These are phyloP conservation scores for Teratosphaeria nubilosa DNA, from an alignment of 2,329 filamentous ascomycete species.

Conservation along the genomic window DNA sequence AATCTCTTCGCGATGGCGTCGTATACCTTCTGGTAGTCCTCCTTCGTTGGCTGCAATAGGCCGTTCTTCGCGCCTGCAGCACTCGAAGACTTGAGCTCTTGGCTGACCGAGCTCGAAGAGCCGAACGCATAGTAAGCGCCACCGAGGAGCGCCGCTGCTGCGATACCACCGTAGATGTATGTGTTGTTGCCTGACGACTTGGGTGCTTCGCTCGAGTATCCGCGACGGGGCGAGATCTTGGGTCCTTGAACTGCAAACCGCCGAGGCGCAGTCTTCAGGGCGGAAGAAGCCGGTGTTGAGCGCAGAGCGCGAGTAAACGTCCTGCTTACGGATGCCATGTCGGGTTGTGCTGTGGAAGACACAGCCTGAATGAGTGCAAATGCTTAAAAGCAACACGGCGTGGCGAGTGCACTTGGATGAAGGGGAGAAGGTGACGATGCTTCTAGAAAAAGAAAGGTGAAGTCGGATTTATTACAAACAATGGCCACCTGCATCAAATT, in stretches of 20 bases:
- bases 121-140: slow-evolving; percentile 50
- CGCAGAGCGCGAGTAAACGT: slow-evolving; percentile 30
- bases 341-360: background rate
- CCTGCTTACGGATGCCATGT: slow-evolving; percentile 30
- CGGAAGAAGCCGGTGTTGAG: slow-evolving; percentile 34
- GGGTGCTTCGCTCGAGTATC: slow-evolving; percentile 50
- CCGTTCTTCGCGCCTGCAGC: slow-evolving; percentile 1
- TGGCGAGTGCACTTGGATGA: background rate
- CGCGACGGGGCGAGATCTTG: slow-evolving; percentile 64
- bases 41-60: slow-evolving; percentile 62
- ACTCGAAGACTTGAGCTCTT: slow-evolving; percentile 27
- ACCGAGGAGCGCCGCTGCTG: slow-evolving; percentile 51
- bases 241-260: slow-evolving; percentile 52
- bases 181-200: slow-evolving; percentile 29
- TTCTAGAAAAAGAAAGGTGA: background rate
- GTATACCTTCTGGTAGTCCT: slow-evolving; percentile 94
- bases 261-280: slow-evolving; percentile 50
- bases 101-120: slow-evolving; percentile 34
- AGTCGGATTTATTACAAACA: background rate
- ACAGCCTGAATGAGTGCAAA: background rate
- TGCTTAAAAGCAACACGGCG: background rate
- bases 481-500: background rate
- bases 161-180: slow-evolving; percentile 48
- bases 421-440: background rate
- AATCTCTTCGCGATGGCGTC: slow-evolving; percentile 69